Conservation (phyloP, 345 rosid species). For the Eucalyptus fibrosa region DNA sequence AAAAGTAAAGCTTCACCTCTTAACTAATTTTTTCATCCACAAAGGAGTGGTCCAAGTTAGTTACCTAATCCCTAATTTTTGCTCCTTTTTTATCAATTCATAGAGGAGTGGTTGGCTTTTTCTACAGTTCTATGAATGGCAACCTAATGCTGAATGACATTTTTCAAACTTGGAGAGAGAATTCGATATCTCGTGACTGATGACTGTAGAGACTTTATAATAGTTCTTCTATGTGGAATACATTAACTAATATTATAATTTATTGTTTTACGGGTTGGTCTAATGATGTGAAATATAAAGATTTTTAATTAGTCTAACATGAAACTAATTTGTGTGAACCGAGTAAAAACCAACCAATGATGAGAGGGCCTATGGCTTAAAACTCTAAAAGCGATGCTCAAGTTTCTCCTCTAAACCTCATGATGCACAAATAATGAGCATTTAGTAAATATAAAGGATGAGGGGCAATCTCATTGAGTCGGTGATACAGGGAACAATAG, state of each 20-base stretch:
- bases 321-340: rapidly evolving
- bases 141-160: background rate
- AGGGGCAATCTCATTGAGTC: rapidly evolving
- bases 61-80: too few species aligned
- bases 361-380: rapidly evolving
- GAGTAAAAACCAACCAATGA: too few species aligned
- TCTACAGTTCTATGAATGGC: background rate
- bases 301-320: too few species aligned
- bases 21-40: too few species aligned
- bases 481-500: rapidly evolving
- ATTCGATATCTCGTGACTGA: background rate
- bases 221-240: too few species aligned
- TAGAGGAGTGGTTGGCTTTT: background rate
- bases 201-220: background rate
- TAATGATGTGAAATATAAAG: too few species aligned
- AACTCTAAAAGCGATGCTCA: too few species aligned
- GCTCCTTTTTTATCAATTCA: background rate
- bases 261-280: too few species aligned
- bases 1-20: background rate
- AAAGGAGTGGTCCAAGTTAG: too few species aligned
- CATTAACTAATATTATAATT: too few species aligned
- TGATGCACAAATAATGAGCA: background rate
- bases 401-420: rapidly evolving
- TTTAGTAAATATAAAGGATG: rapidly evolving
- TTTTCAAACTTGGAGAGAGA: background rate